phyloP scores from a whole-genome alignment of 2,329 filamentous ascomycete species.

The Alternaria consortialis region DNA sequence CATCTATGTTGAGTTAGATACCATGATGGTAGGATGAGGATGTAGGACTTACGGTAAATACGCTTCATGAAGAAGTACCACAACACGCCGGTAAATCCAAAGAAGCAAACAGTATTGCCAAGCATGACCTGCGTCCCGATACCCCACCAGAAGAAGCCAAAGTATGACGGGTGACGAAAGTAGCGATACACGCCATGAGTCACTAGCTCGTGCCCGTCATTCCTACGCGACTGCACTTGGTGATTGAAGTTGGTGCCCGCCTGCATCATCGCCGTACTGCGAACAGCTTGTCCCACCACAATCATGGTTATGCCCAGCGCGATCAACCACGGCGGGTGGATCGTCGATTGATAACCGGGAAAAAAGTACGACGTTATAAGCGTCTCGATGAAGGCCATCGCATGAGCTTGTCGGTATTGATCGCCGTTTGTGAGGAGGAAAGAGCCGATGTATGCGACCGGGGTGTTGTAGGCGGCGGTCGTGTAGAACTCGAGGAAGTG shows the following conservation, averaged over 20 bases:
- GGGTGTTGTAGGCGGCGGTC: constrained; percentile 84
- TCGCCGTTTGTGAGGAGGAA: constrained; percentile 90
- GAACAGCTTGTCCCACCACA: constrained; percentile 74
- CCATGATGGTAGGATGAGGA: background rate
- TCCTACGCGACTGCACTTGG: constrained; percentile 74
- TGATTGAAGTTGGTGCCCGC: constrained; percentile 93
- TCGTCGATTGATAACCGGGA: constrained; percentile 57
- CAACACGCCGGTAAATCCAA: constrained; percentile 76
- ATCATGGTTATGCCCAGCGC: constrained; percentile 71
- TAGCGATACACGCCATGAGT: constrained; percentile 79
- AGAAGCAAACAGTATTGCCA: constrained; percentile 82
- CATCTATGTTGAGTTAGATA: constrained; percentile 59
- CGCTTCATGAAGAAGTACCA: constrained; percentile 85
- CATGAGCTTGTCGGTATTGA: constrained; percentile 84
- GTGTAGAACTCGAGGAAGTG: constrained; percentile 98
- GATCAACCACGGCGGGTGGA: constrained; percentile 52
- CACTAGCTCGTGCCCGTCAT: constrained; percentile 80
- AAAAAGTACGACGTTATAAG: constrained; percentile 67
- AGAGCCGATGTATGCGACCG: constrained; percentile 73
- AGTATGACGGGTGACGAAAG: constrained; percentile 89
- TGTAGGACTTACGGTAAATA: constrained; percentile 66
- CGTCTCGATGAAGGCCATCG: constrained; percentile 77
- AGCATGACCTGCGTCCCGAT: constrained; percentile 91
- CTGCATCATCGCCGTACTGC: constrained; percentile 86
- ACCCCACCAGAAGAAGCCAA: constrained; percentile 99